Percentiles rank a stretch among this genome's conserved stretches.
Conservation (phyloP, 345 rosid genomes). For the Gossypium anomalum region DNA sequence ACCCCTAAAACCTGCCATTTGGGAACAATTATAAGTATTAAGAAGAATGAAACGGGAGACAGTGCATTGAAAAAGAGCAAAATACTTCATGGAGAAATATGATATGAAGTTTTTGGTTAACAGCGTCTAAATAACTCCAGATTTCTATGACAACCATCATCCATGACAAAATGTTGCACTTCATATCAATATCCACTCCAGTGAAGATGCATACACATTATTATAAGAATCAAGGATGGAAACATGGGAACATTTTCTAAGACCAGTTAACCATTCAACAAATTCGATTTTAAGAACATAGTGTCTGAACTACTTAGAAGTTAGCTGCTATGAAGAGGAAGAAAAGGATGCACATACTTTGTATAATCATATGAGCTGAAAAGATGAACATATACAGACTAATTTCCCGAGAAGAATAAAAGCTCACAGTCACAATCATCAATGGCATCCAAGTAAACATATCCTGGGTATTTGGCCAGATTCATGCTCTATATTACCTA, state of each 20-base stretch:
- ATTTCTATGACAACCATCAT: background rate
- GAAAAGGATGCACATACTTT: background rate
- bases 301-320: background rate
- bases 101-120: background rate
- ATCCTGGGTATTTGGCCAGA: background rate
- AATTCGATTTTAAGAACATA: background rate
- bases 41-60: background rate
- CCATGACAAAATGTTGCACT: background rate
- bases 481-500: background rate
- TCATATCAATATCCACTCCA: background rate
- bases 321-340: background rate
- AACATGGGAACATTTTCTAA: background rate
- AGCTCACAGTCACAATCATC: background rate
- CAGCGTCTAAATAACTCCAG: background rate
- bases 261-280: background rate
- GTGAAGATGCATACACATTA: background rate
- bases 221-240: background rate
- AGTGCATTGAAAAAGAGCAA: constrained; percentile 1
- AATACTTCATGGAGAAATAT: background rate
- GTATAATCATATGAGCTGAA: background rate
- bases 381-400: background rate
- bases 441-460: background rate
- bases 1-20: constrained; percentile 66
- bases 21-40: background rate
- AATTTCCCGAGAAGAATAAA: background rate